Base-by-base conservation (phyloP, 2,329 filamentous ascomycete species). In the Metarhizium album region DNA sequence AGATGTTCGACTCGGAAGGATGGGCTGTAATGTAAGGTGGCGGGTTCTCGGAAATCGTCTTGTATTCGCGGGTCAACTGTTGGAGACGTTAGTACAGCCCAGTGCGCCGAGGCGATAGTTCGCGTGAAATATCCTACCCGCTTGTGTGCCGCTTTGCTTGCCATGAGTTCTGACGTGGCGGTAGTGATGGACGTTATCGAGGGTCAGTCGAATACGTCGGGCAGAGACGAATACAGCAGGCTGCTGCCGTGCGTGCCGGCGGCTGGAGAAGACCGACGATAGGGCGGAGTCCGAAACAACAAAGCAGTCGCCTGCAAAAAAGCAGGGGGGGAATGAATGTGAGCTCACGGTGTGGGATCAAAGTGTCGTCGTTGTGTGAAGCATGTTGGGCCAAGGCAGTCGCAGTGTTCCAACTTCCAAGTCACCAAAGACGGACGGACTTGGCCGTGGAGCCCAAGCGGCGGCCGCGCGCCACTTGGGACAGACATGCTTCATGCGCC, bases 21-120 rank as follows among this genome's bases (percentile, higher is more conserved):
- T 95, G 90, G 14, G 90, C 90, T 47, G 81, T 76, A 60, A 95
- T 95, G 71, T 88, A 95, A 49, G 90, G 89, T 35, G 90, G 89
- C 11, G 90, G 90, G 61, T 90, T 91, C 60, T 80, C 74, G 16
- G 75, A 74, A 58, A 82, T 82, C 54, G 73, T 70, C 65, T 81
- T 82, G 70, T 78, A 82, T 62, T 82, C 79, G 67, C 77, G 76
- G 58, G 79, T 79, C 65, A 81, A 74, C 77, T 80, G 57, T 20
- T 48, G 50, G 11, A 22, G 42, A 51, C 8, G 50, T 64, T 53
- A 68, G 64, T 48, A 53, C 16, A 11, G 42, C 18, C n/a, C 24
- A 40, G 37, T 18, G 38, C 37, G 48, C 38, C 27, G 45, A 20
- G 2, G 16, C 2, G 16, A 4, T 11, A 22, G 37, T 2, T 23